Evolutionary conservation across 1,284 basidiomycete genomes (phyloP), one percentile per base, ranked within the genome.

Genomic region (Neonothopanus nambi): DNA sequence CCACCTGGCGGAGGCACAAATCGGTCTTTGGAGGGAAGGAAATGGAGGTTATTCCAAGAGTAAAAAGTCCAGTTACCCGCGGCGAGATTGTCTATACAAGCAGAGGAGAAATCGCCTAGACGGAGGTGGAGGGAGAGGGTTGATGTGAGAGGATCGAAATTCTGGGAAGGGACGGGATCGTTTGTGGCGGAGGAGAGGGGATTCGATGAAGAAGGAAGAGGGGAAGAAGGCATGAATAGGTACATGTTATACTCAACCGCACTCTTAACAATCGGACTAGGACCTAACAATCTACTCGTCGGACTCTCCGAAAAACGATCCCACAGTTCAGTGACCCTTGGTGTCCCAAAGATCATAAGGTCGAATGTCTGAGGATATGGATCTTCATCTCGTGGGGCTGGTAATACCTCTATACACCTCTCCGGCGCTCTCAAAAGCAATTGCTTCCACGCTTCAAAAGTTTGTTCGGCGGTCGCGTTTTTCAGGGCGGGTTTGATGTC

Each of bases 41-140:
- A 66, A 1, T 75, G 71, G 38, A 83, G 72, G 28, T 75, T 67
- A 57, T 82, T 83, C 78, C 81, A 84, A 52, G 77, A 78, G 61
- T 79, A 78, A 63, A 74, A 85, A 3, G 73, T 73, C 26, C 78
- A 75, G 42, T 71, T 74, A 73, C 75, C 80, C 17, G 68, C 68
- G 1, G 77, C 77, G 18, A 83, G 68, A 36, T 71, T 62, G 20
- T 49, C 24, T 18, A 68, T 47, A 59, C 83, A 85, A 15, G 79
- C 77, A 6, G 72, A 66, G 51, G 72, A 70, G 63, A 72, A 86
- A 66, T 85, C 83, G 13, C 83, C 83, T 4, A 81, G 70, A 20
- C 83, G 75, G 30, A 83, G 61, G 63, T 85, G 82, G 41, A 85
- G 68, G 2, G 77, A 80, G 18, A 79, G 61, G n/a, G 45, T 47